Conservation (phyloP, 192 early-diverging fungal genomes). For the Jimgerdemannia flammicorona region DNA sequence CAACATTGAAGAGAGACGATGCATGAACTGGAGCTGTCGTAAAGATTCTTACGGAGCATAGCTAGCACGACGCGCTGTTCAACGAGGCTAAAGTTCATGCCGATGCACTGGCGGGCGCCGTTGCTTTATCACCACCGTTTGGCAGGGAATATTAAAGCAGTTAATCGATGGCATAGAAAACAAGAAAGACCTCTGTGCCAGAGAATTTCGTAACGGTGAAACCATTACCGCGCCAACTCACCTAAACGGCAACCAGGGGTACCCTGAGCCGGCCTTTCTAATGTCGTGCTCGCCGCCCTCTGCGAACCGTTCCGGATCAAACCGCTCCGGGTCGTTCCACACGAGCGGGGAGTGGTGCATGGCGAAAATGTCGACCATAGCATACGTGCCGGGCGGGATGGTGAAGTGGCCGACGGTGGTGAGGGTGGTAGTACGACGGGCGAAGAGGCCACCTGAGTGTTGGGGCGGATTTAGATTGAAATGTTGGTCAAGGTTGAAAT, state of each 20-base stretch:
- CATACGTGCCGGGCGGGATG: constrained; percentile 33
- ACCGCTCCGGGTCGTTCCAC: constrained; percentile 14
- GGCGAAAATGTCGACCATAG: constrained; percentile 39
- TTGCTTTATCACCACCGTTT: background rate
- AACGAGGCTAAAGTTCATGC: constrained; percentile 57
- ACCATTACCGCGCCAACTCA: too few relatives aligned
- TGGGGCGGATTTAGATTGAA: too few relatives aligned
- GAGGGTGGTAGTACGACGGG: constrained; percentile 12
- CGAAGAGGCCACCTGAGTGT: too few relatives aligned
- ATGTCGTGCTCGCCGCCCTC: background rate
- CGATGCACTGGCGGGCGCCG: constrained; percentile 56
- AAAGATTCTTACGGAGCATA: constrained; percentile 33
- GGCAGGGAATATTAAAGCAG: too few relatives aligned
- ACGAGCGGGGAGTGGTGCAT: constrained; percentile 26
- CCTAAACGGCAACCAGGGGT: constrained; percentile 56
- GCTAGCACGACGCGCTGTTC: constrained; percentile 54
- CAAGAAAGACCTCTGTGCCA: too few relatives aligned
- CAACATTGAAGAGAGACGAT: background rate
- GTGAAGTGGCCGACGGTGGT: constrained; percentile 6
- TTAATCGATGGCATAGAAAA: too few relatives aligned
- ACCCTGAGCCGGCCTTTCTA: constrained; percentile 5
- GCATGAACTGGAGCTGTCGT: background rate
- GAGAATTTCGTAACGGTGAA: too few relatives aligned
- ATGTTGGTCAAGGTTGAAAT: too few relatives aligned
- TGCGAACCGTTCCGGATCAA: constrained; percentile 13